Base-by-base conservation (phyloP, 2,329 filamentous ascomycete genomes). In the Exophiala sp. region DNA sequence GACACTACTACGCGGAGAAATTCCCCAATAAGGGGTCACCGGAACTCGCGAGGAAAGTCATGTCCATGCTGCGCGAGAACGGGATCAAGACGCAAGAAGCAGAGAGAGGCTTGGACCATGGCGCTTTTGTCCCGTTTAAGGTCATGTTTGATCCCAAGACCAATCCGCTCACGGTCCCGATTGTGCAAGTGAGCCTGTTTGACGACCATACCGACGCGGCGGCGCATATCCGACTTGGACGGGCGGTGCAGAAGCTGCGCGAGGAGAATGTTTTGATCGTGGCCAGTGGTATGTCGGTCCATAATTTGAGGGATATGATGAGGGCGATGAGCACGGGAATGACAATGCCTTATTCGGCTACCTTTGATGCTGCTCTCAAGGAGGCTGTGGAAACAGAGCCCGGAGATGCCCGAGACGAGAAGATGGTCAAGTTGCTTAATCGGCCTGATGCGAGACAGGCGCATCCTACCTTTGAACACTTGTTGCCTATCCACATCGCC, bases 181-280 rank as follows among this genome's bases (percentile, higher is more conserved):
- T 89, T 5, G 82, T 89, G 9, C 85, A 89, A 60, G 81, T 86
- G 24, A 86, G 82, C 45, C 73, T 88, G 9, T 86, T 83, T 65
- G 70, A 76, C 49, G 77, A 70, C 41, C 81, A 85, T 57, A 58
- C 51, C 7, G 78, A 85, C 51, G 78, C 82, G 0, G 72, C 77
- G 52, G 73, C 78, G 62, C 85, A 89, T 63, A 85, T 83, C 65
- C 72, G 71, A 2, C 76, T 89, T 1, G 86, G 86, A 1, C 73
- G 78, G 50, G 84, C 85, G 1, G 71, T 89, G 1, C 69, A 79
- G 7, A 66, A 73, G n/a, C 73, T 89, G 1, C 77, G 86, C 13
- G 80, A 85, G 13, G 77, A 86, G 46, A 79, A 79, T 14, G 74
- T 88, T 44, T 72, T 84, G 42, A 81, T 89, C 52, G 78, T 89